These are phyloP conservation scores for Lodderomyces jiufengensis DNA, from an alignment of 1,139 yeast genomes.

Conservation along the genomic window DNA sequence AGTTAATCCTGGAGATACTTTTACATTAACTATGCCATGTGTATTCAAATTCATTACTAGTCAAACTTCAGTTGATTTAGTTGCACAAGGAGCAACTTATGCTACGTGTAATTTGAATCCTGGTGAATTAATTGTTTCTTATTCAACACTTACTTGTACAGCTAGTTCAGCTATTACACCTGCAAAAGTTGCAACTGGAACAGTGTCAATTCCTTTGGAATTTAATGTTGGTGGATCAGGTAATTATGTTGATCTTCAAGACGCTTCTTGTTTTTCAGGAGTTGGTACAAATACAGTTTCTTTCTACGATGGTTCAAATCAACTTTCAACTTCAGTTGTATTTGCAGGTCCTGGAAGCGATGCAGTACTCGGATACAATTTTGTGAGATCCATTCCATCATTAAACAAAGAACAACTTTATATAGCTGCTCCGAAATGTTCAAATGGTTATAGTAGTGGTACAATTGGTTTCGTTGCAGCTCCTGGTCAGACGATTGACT, in stretches of 20 bases:
- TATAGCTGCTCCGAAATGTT: slow-evolving; percentile 22
- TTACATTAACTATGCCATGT: slow-evolving; percentile 23
- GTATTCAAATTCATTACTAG: slow-evolving; percentile 23
- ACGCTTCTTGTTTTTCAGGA: slow-evolving; percentile 16
- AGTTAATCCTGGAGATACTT: slow-evolving; percentile 24
- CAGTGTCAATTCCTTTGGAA: slow-evolving; percentile 22
- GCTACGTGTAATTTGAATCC: slow-evolving; percentile 24
- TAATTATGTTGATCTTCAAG: slow-evolving; percentile 15
- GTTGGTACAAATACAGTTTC: slow-evolving; percentile 25
- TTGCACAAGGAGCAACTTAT: slow-evolving; percentile 22
- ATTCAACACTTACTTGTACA: slow-evolving; percentile 24
- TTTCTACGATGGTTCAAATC: slow-evolving; percentile 25
- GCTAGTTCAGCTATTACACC: slow-evolving; percentile 13
- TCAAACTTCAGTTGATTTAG: slow-evolving; percentile 13
- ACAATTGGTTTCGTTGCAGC: slow-evolving; percentile 20
- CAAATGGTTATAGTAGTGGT: slow-evolving; percentile 24
- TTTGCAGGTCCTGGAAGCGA: slow-evolving; percentile 11
- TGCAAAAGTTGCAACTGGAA: slow-evolving; percentile 6
- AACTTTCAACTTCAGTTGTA: slow-evolving; percentile 15
- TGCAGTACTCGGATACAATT: too few species aligned
- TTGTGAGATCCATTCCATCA: slow-evolving; percentile 15
- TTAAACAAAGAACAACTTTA: slow-evolving; percentile 16
- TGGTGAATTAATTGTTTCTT: slow-evolving; percentile 23
- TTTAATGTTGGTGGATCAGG: slow-evolving; percentile 26
- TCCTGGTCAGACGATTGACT: slow-evolving; percentile 17